Evolutionary conservation across 805 yeast genomes (phyloP).

Genomic region (Metahyphopichia silvanorum): DNA sequence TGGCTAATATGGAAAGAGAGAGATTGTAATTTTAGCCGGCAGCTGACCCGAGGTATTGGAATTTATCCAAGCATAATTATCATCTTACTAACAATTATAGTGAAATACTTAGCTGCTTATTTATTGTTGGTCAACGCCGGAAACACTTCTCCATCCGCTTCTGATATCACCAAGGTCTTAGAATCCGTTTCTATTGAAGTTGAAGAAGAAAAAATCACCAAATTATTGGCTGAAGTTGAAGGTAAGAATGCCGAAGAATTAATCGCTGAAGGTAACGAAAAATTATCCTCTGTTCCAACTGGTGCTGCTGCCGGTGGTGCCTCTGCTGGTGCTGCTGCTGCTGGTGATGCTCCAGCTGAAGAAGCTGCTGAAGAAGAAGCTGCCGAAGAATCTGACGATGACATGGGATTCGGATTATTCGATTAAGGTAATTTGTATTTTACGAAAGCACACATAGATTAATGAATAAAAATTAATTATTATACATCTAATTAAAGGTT

Average conservation of each 20-base stretch:
- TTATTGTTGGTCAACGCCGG: constrained; percentile 46
- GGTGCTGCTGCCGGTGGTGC: constrained; percentile 29
- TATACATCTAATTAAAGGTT: neutral
- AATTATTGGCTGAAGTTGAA: constrained; percentile 33
- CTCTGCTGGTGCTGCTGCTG: constrained; percentile 22
- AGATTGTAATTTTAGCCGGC: too few species aligned
- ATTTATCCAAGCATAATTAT: too few species aligned
- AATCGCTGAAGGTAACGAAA: constrained; percentile 36
- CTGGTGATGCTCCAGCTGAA: constrained; percentile 20
- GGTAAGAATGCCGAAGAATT: constrained; percentile 34
- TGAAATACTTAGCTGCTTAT: constrained; percentile 49
- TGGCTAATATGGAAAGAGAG: too few species aligned
- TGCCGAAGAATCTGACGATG: constrained; percentile 65
- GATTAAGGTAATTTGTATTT: constrained; percentile 54
- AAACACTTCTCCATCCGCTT: constrained; percentile 41
- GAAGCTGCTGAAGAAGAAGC: constrained; percentile 55
- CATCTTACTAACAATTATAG: constrained; percentile 30
- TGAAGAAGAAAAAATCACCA: constrained; percentile 31
- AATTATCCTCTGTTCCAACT: constrained; percentile 32
- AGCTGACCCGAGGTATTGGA: neutral
- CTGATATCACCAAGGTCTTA: constrained; percentile 39
- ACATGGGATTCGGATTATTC: constrained; percentile 96
- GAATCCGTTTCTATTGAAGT: constrained; percentile 37
- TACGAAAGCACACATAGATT: neutral
- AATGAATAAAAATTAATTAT: neutral